Conservation (phyloP, 176 grass and related monocot genomes). For the Eragrostis nindensis region DNA sequence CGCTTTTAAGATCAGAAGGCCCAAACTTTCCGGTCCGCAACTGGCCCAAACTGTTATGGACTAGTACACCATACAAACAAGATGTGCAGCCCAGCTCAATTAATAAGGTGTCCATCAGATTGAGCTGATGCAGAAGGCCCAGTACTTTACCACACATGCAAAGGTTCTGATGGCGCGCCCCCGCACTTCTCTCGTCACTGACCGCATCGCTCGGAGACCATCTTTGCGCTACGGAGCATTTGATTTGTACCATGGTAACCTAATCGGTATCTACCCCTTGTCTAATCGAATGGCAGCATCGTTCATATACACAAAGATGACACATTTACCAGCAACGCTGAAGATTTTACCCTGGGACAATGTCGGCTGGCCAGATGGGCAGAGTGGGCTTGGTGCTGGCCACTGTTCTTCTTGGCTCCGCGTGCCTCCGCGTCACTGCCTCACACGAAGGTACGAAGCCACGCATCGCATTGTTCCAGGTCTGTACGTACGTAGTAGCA, state of each 20-base stretch:
- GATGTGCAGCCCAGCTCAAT: too few relatives aligned
- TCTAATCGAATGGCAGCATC: conserved; percentile 5
- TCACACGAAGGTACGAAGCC: conserved; percentile 43
- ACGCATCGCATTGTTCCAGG: neutral
- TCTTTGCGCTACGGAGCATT: conserved; percentile 49
- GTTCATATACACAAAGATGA: conserved; percentile 12
- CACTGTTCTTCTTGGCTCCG: conserved; percentile 21
- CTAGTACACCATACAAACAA: too few relatives aligned
- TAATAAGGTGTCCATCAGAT: too few relatives aligned
- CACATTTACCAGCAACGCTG: neutral
- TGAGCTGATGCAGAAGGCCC: too few relatives aligned
- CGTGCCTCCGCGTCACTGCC: neutral
- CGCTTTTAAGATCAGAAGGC: too few relatives aligned
- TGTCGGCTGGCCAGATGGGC: conserved; percentile 33
- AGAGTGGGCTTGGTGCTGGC: neutral
- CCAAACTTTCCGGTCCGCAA: too few relatives aligned
- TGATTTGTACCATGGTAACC: neutral
- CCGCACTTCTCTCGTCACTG: neutral
- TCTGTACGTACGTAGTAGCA: neutral
- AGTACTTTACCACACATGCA: conserved; percentile 24
- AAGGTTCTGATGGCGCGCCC: conserved; percentile 35
- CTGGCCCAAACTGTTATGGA: too few relatives aligned
- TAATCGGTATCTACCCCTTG: conserved; percentile 42
- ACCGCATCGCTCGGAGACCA: conserved; percentile 40
- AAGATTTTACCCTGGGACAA: conserved; percentile 18